Conservation (phyloP, 2,329 filamentous ascomycete genomes). For the Ophiostoma pallidulum region DNA sequence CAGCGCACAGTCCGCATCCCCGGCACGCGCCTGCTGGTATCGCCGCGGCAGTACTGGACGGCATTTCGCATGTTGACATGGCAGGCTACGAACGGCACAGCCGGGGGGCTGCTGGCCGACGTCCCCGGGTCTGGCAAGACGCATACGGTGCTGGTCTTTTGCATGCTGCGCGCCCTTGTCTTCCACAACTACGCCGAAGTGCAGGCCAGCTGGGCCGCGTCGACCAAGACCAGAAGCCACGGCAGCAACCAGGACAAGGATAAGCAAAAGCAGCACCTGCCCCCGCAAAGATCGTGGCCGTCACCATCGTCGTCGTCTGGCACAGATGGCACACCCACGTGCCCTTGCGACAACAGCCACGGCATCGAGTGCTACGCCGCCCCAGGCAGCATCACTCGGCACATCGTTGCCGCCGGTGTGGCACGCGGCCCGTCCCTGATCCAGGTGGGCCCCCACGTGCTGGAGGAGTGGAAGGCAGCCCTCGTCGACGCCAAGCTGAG, state of each 20-base stretch:
- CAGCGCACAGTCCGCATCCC: slow-evolving; percentile 10
- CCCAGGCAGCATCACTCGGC: neutral
- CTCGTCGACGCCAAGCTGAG: neutral
- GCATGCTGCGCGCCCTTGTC: slow-evolving; percentile 7
- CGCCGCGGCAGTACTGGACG: slow-evolving; percentile 9
- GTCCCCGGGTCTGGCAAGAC: slow-evolving; percentile 12
- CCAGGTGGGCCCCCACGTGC: neutral
- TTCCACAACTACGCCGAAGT: slow-evolving; percentile 7
- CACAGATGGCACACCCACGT: too few species aligned
- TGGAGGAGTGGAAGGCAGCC: slow-evolving; percentile 4
- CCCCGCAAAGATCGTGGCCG: neutral
- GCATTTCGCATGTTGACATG: slow-evolving; percentile 10
- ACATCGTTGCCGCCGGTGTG: neutral
- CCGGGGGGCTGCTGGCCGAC: slow-evolving; percentile 12
- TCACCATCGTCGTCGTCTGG: too few species aligned
- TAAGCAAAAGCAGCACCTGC: neutral
- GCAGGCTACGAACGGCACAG: neutral
- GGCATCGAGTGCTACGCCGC: slow-evolving; percentile 12
- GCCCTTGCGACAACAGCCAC: slow-evolving; percentile 4
- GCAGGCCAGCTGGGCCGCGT: neutral
- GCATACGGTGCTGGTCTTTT: slow-evolving; percentile 3
- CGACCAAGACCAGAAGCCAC: too few species aligned
- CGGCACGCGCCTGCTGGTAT: neutral
- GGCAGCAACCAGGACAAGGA: too few species aligned
- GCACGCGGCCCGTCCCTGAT: slow-evolving; percentile 4